A percentile compares a stretch with the other conserved stretches of the same genome.
Evolutionary conservation across 1,284 basidiomycete species (phyloP).

Genomic region (Phlebopus sp.): DNA sequence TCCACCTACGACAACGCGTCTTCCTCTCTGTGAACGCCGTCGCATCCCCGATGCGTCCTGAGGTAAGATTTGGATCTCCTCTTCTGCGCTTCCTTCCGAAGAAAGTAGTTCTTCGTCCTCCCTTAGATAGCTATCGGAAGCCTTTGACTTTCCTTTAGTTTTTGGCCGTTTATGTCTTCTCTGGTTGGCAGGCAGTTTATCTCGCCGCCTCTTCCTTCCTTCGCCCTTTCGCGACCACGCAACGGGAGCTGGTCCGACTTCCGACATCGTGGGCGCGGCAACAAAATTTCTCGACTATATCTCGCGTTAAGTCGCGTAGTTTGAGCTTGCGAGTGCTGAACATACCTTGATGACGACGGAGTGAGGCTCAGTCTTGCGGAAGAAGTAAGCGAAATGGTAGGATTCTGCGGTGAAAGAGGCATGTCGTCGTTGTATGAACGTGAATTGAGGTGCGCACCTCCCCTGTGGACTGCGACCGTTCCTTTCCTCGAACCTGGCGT

Average conservation of each 20-base stretch:
- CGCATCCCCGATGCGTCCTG: constrained; percentile 7
- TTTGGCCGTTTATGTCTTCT: constrained; percentile 45
- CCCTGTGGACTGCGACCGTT: constrained; percentile 69
- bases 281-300: constrained; percentile 53
- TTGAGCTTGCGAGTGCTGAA: neutral
- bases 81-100: constrained; percentile 25
- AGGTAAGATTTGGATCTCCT: constrained; percentile 7
- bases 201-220: constrained; percentile 21
- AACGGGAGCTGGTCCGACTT: constrained; percentile 2
- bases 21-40: constrained; percentile 28
- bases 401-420: constrained; percentile 43
- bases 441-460: constrained; percentile 45
- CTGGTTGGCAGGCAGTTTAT: constrained; percentile 7
- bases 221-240: constrained; percentile 11
- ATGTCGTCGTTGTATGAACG: neutral
- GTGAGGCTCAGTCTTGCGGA: constrained; percentile 73
- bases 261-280: constrained; percentile 36
- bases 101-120: constrained; percentile 23
- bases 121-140: constrained; percentile 24
- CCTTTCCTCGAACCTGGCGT: constrained; percentile 51
- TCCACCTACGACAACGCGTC: constrained; percentile 17
- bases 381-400: constrained; percentile 80
- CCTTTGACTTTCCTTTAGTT: constrained; percentile 41
- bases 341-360: constrained; percentile 69
- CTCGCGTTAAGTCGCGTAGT: constrained; percentile 13